These are phyloP conservation scores for Phytophthora lateralis DNA, from an alignment of 352 stramenopile species.

Conservation along the genomic window DNA sequence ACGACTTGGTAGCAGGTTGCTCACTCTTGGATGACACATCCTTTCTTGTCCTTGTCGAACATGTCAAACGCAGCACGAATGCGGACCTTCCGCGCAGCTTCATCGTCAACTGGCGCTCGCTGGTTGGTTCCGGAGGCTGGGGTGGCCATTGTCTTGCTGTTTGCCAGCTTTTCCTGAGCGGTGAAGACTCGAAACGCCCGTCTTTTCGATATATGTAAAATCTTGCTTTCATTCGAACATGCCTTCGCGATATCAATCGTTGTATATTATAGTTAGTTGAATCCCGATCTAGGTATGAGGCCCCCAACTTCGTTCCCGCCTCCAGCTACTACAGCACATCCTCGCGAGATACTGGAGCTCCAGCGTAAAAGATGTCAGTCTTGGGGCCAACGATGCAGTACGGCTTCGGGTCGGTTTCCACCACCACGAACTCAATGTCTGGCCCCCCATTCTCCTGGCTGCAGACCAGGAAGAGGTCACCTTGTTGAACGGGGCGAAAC, in stretches of 20 bases:
- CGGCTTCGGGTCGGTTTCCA: constrained; percentile 22
- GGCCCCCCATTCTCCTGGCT: neutral
- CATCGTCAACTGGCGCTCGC: constrained; percentile 40
- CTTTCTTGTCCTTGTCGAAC: constrained; percentile 94
- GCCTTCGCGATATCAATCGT: neutral
- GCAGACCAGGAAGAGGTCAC: constrained; percentile 18
- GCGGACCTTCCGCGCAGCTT: constrained; percentile 46
- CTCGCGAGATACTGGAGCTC: constrained; percentile 16
- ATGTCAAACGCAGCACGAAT: constrained; percentile 90
- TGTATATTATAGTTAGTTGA: neutral
- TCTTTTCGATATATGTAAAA: constrained; percentile 1
- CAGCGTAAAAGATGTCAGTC: constrained; percentile 32
- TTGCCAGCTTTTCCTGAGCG: constrained; percentile 20
- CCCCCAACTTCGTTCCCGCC: no score
- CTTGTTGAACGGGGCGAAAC: constrained; percentile 23
- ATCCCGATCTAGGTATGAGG: neutral
- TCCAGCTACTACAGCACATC: constrained; percentile 11
- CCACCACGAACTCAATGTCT: constrained; percentile 27
- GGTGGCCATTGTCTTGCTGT: constrained; percentile 47
- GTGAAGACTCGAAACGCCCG: constrained; percentile 3
- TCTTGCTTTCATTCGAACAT: neutral
- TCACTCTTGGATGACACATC: constrained; percentile 87
- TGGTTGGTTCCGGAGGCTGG: constrained; percentile 45
- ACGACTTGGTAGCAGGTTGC: neutral
- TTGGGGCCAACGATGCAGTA: constrained; percentile 26